Base-by-base conservation (phyloP, 1,284 basidiomycete genomes). In the Ustilago loliicola region DNA sequence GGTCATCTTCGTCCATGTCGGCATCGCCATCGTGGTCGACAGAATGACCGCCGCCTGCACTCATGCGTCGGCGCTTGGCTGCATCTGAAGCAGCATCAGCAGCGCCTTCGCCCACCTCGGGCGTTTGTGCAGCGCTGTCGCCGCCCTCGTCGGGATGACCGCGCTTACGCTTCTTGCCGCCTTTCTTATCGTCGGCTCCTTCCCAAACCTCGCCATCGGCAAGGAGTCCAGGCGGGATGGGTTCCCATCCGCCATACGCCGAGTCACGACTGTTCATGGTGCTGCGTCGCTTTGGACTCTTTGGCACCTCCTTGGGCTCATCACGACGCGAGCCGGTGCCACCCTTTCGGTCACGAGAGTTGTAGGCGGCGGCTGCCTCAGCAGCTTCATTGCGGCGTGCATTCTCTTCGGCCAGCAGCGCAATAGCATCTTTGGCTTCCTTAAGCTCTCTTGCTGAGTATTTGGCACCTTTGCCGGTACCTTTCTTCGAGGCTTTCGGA, bases 221-320 rank as follows among this genome's bases (percentile, higher is more conserved):
- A n/a, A 84, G 80, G 30, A 83, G 77, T 32, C 79, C 80, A 1
- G 84, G 79, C 15, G 88, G 88, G 52, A 90, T 88, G 72, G 92
- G 93, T 86, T 96, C 94, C 85, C 85, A 86, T 84, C 97, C 95
- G 84, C 97, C 95, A 85, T 96, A 97, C 3, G 93, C 94, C 8
- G 95, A 93, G 84, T 97, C 96, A 66, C 96, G 90, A 83, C 94
- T 96, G 87, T 98, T 99, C 95, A 99, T 97, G 63, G 96, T 98
- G 55, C 72, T 83, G 71, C 96, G 90, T 69, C 94, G 91, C 88
- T 95, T 96, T 8, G 80, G 82, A 36, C 77, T 81, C 45, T 73
- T 73, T 3, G 72, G 77, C 30, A 59, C 54, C 34, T 72, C 69
- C 45, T 72, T 79, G 38, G 58, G 7, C n/a, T 50, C 48, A 11